phyloP scores from a whole-genome alignment of 768 basidiomycete species.

The Agaricus subrufescens region DNA sequence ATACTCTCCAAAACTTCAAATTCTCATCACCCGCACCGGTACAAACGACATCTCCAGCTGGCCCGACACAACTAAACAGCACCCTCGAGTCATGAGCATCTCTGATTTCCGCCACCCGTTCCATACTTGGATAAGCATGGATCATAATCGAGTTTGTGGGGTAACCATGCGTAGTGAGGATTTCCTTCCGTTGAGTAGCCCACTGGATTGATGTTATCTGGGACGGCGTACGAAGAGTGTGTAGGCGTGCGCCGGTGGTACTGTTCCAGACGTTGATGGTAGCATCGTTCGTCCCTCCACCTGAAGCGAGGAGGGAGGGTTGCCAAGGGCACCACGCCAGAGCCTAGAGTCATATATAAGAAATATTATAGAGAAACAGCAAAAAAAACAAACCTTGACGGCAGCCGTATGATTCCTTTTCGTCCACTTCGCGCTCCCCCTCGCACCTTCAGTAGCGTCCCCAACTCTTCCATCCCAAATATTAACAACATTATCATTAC shows the following conservation, averaged over 20 bases:
- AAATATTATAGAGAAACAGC: neutral
- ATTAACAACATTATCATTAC: slow-evolving; percentile 97
- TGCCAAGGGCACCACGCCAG: slow-evolving; percentile 99
- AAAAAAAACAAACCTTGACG: slow-evolving; percentile 46
- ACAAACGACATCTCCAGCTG: slow-evolving; percentile 86
- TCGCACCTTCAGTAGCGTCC: slow-evolving; percentile 44
- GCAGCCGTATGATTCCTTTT: slow-evolving; percentile 91
- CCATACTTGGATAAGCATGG: slow-evolving; percentile 82
- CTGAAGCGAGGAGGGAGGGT: slow-evolving; percentile 82
- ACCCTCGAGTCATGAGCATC: slow-evolving; percentile 94
- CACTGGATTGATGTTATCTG: slow-evolving; percentile 92
- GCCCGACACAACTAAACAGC: slow-evolving; percentile 78
- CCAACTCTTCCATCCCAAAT: slow-evolving; percentile 90
- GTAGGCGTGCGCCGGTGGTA: slow-evolving; percentile 87
- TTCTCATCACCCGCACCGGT: slow-evolving; percentile 96
- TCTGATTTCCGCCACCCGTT: slow-evolving; percentile 76
- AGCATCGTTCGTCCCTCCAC: slow-evolving; percentile 93
- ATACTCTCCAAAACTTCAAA: slow-evolving; percentile 92
- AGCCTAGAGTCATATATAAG: slow-evolving; percentile 44
- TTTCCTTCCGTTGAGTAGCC: slow-evolving; percentile 83
- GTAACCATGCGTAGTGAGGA: slow-evolving; percentile 91
- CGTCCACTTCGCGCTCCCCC: slow-evolving; percentile 78
- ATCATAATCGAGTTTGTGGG: slow-evolving; percentile 83
- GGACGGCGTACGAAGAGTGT: slow-evolving; percentile 80
- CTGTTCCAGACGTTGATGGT: slow-evolving; percentile 89